Conservation (phyloP, 768 basidiomycete genomes). For the Galerina marginata region DNA sequence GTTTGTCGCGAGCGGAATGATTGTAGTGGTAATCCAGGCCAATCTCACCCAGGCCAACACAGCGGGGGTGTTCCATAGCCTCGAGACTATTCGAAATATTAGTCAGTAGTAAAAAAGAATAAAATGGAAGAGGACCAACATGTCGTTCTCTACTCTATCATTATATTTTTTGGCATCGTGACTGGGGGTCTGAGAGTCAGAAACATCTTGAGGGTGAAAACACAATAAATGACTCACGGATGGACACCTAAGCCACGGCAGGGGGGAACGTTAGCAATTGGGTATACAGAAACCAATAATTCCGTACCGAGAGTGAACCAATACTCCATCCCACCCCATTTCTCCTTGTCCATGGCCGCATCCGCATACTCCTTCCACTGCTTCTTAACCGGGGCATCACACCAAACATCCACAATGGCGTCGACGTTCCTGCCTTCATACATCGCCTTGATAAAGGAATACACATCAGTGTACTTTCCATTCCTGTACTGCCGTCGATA, state of each 20-base stretch:
- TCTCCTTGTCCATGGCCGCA: slow-evolving; percentile 61
- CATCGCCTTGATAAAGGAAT: slow-evolving; percentile 69
- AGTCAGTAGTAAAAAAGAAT: neutral
- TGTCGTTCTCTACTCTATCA: slow-evolving; percentile 67
- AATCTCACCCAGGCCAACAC: slow-evolving; percentile 90
- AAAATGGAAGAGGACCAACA: slow-evolving; percentile 46
- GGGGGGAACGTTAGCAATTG: neutral
- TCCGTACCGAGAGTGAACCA: slow-evolving; percentile 80
- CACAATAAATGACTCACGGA: slow-evolving; percentile 50
- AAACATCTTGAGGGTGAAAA: too few relatives aligned
- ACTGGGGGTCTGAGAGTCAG: neutral
- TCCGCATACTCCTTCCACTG: slow-evolving; percentile 78
- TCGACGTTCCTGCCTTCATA: slow-evolving; percentile 63
- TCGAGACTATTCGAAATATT: slow-evolving; percentile 50
- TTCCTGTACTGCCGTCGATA: slow-evolving; percentile 69
- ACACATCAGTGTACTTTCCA: slow-evolving; percentile 58
- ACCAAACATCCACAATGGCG: slow-evolving; percentile 87
- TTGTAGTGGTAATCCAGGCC: slow-evolving; percentile 89
- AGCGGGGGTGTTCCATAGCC: slow-evolving; percentile 80
- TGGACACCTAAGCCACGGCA: slow-evolving; percentile 58
- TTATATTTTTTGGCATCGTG: slow-evolving; percentile 60
- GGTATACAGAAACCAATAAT: neutral
- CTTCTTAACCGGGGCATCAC: slow-evolving; percentile 73
- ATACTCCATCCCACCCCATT: slow-evolving; percentile 77
- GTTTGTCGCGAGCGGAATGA: slow-evolving; percentile 71